Evolutionary conservation across 768 basidiomycete species (phyloP).

Genomic region (Pulveroboletus sp.): DNA sequence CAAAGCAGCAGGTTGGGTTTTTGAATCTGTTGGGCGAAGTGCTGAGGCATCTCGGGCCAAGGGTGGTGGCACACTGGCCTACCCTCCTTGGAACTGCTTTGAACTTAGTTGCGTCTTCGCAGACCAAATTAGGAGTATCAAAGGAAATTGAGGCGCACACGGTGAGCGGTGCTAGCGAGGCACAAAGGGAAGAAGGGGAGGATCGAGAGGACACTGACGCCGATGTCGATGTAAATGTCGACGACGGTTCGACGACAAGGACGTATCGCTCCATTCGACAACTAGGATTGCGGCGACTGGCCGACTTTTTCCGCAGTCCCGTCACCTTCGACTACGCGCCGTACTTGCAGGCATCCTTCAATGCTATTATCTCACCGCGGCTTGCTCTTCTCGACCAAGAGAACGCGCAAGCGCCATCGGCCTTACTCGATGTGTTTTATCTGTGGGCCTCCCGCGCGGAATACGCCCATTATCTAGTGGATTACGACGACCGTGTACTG

Average conservation of each 20-base stretch:
- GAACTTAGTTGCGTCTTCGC: constrained; percentile 60
- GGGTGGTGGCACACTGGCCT: constrained; percentile 67
- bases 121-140: constrained; percentile 42
- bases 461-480: constrained; percentile 59
- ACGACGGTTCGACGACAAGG: constrained; percentile 20
- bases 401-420: constrained; percentile 89
- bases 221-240: constrained; percentile 34
- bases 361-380: constrained; percentile 76
- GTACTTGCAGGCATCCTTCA: constrained; percentile 64
- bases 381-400: constrained; percentile 69
- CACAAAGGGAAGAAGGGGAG: constrained; percentile 31
- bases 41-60: constrained; percentile 73
- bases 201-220: constrained; percentile 34
- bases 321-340: constrained; percentile 69
- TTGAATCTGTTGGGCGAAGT: constrained; percentile 82
- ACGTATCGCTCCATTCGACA: constrained; percentile 66
- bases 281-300: constrained; percentile 77
- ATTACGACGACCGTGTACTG: constrained; percentile 62
- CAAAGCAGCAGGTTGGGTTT: constrained; percentile 79
- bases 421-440: constrained; percentile 80
- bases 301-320: constrained; percentile 80
- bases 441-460: constrained; percentile 62
- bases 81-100: constrained; percentile 65
- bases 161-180: constrained; percentile 20
- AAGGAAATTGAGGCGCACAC: constrained; percentile 20